Evolutionary conservation across 2,329 filamentous ascomycete genomes (phyloP).

Genomic region (Ophiocordyceps australis): DNA sequence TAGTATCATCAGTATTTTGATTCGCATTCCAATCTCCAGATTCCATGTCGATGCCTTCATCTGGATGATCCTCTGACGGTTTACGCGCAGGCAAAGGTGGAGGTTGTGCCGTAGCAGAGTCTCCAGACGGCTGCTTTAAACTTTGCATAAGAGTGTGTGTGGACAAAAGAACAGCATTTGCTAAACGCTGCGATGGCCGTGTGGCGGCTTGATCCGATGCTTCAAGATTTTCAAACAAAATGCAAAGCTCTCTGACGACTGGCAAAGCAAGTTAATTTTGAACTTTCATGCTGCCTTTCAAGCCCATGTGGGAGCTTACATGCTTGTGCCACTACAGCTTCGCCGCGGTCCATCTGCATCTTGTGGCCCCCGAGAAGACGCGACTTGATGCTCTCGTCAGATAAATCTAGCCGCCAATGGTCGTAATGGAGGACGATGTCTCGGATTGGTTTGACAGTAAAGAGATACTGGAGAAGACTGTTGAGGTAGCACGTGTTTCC

Average conservation of each 20-base stretch:
- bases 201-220: slow-evolving; percentile 42
- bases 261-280: neutral
- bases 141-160: slow-evolving; percentile 19
- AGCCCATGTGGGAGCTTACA: slow-evolving; percentile 35
- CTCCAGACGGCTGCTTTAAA: slow-evolving; percentile 10
- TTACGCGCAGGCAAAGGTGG: slow-evolving; percentile 30
- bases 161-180: slow-evolving; percentile 56
- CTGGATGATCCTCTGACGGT: slow-evolving; percentile 13
- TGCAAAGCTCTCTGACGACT: slow-evolving; percentile 60
- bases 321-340: slow-evolving; percentile 47
- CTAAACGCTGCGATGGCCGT: slow-evolving; percentile 57
- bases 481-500: slow-evolving; percentile 98
- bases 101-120: slow-evolving; percentile 10
- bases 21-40: too few species aligned
- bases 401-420: slow-evolving; percentile 47
- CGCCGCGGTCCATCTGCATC: slow-evolving; percentile 30
- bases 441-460: slow-evolving; percentile 67
- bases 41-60: slow-evolving; percentile 15
- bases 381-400: slow-evolving; percentile 39
- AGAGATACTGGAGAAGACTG: slow-evolving; percentile 88
- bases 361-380: slow-evolving; percentile 59
- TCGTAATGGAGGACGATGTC: slow-evolving; percentile 67
- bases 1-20: too few species aligned
- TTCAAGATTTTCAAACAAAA: slow-evolving; percentile 54
- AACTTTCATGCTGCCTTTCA: neutral